Percentiles rank a stretch among this genome's conserved stretches.
phyloP scores from a whole-genome alignment of 345 rosid species.

The Draba incana region DNA sequence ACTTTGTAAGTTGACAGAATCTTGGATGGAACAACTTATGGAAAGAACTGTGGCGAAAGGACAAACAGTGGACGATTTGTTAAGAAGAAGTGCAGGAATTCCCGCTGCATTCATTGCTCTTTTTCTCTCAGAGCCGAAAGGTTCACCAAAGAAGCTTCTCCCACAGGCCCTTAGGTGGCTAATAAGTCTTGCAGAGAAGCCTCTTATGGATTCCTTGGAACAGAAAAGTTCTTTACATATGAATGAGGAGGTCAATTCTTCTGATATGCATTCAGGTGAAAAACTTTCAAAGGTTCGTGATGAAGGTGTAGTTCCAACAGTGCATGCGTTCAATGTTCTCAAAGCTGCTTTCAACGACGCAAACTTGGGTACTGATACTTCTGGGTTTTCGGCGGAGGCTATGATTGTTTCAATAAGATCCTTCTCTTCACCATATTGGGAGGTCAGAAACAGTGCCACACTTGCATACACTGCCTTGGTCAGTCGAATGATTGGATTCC shows the following conservation, averaged over 20 bases:
- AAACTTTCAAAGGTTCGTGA: conserved; percentile 79
- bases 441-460: conserved; percentile 93
- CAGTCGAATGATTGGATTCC: conserved; percentile 90
- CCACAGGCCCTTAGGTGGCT: conserved; percentile 86
- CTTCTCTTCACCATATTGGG: conserved; percentile 97
- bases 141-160: conserved; percentile 93
- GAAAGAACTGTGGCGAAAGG: conserved; percentile 84
- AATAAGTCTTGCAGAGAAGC: conserved; percentile 67
- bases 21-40: conserved; percentile 98
- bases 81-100: conserved; percentile 98
- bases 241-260: conserved; percentile 38
- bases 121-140: conserved; percentile 94
- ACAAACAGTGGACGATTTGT: conserved; percentile 87
- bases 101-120: conserved; percentile 95
- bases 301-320: conserved; percentile 93
- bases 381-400: conserved; percentile 95
- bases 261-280: conserved; percentile 48
- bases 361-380: conserved; percentile 91
- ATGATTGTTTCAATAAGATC: conserved; percentile 76
- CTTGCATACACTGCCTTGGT: conserved; percentile 88
- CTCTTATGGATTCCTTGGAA: conserved; percentile 48
- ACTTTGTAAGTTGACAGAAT: conserved; percentile 85
- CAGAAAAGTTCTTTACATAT: conserved; percentile 34
- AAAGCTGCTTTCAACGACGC: conserved; percentile 93
- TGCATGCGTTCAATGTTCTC: conserved; percentile 92